Evolutionary conservation across 2,329 filamentous ascomycete species (phyloP), one percentile per base, ranked within the genome.

Genomic region (Microcera coccophila): DNA sequence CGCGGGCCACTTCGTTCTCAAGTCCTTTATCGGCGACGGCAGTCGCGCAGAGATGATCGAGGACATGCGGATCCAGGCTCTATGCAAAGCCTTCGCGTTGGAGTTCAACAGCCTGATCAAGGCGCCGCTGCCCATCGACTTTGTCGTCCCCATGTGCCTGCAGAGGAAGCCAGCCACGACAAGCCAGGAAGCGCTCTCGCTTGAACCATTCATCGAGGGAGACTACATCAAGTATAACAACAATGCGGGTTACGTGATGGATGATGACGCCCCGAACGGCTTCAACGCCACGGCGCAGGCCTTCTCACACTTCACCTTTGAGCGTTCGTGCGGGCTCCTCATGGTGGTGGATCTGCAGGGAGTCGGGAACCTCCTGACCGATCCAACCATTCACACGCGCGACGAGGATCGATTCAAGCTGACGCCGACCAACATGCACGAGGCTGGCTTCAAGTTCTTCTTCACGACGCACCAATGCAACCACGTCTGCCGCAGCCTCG

Each of bases 261-360:
- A 63, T 2, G 53, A 60, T 5, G 35, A 48, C 2, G 44, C 47
- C 5, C 16, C 31, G 2, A 48, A 56, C 20, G 45, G 42, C 5
- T 55, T 57, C 46, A 63, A 61, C 39, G 41, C 54, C 15, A 55
- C 58, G 2, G 65, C 66, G 0, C 67, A 70, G 32, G 67, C 65
- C 1, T 70, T 70, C 42, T 68, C 64, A 0, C 67, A 70, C 41
- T 70, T 69, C 31, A 68, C 67, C 2, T 70, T 66, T 33, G 67
- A 70, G 53, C 60, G 67, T 1, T 69, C 67, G 0, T 48, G 48
- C 37, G 67, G 66, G n/a, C 42, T 44, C 12, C 59, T 70, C 22
- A 20, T 69, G 1, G 60, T 69, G 7, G 50, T 41, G 33, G 65
- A 69, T 47, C 48, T 69, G 1, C 66, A 70, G 42, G 66, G 67